These are phyloP conservation scores for Volvox africanus DNA, from an alignment of 139 green algal genomes.

Conservation along the genomic window DNA sequence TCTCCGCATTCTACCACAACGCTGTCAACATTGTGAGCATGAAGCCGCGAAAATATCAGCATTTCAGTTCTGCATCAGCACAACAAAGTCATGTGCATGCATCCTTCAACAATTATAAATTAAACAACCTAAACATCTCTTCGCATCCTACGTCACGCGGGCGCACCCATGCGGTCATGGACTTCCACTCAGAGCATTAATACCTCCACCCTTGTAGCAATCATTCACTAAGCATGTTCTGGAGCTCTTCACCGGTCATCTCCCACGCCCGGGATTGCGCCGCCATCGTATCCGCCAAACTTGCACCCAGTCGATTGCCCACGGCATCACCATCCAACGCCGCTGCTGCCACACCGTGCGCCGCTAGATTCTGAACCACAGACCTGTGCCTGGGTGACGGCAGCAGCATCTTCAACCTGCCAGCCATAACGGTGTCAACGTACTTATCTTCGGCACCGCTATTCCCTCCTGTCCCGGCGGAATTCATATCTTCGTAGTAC, in stretches of 20 bases:
- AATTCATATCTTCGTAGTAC: not conserved
- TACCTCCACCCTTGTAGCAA: not conserved
- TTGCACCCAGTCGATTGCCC: not conserved
- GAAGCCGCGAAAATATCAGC: no score
- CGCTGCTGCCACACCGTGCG: not conserved
- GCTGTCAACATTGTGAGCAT: no score
- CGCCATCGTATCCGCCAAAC: not conserved
- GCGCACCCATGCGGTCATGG: no score
- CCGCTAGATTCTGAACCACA: not conserved
- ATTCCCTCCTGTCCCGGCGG: not conserved
- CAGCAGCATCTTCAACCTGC: not conserved
- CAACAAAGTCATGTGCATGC: no score
- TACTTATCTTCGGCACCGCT: not conserved
- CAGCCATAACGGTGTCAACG: not conserved
- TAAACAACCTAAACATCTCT: no score
- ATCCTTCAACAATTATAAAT: no score
- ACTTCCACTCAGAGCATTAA: no score
- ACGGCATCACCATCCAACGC: not conserved
- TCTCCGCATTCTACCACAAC: no score
- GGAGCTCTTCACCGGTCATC: constrained; percentile 2
- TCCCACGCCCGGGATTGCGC: not conserved
- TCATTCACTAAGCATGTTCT: constrained; percentile 9
- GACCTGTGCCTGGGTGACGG: not conserved
- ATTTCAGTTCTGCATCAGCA: no score
- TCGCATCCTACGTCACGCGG: no score